Evolutionary conservation across 768 basidiomycete genomes (phyloP).

Genomic region (Lactarius psammicola): DNA sequence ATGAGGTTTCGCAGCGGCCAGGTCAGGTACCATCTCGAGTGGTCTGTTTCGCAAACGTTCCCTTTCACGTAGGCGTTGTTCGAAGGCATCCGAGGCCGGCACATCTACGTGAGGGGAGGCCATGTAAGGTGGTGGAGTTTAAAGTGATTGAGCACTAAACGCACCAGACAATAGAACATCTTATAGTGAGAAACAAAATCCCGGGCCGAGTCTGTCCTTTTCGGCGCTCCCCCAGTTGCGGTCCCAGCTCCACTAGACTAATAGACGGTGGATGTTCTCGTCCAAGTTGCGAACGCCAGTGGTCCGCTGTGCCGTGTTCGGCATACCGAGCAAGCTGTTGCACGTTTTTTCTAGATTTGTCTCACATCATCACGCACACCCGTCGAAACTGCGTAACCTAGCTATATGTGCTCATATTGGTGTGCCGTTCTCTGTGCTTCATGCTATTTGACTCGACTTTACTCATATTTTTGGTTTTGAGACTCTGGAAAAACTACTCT

Average conservation of each 20-base stretch:
- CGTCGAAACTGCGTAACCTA: slow-evolving; percentile 62
- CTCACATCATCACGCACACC: slow-evolving; percentile 35
- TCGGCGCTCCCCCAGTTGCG: not conserved
- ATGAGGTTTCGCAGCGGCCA: slow-evolving; percentile 37
- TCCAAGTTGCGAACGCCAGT: slow-evolving; percentile 13
- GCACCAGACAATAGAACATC: not conserved
- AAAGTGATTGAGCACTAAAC: not conserved
- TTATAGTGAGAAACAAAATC: not conserved
- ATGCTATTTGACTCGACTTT: slow-evolving; percentile 3
- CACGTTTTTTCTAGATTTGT: slow-evolving; percentile 16
- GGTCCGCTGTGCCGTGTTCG: not conserved
- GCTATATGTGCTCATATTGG: slow-evolving; percentile 90
- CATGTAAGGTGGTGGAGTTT: slow-evolving; percentile 2
- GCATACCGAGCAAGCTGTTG: not conserved
- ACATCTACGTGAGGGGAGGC: slow-evolving; percentile 1
- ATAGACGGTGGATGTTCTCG: slow-evolving; percentile 8
- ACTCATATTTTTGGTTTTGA: slow-evolving; percentile 34
- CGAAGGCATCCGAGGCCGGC: slow-evolving; percentile 36
- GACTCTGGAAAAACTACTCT: slow-evolving; percentile 90
- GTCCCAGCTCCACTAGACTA: not conserved
- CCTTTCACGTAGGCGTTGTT: slow-evolving; percentile 47
- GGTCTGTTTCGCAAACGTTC: slow-evolving; percentile 37
- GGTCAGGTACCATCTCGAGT: slow-evolving; percentile 55
- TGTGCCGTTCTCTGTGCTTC: slow-evolving; percentile 34
- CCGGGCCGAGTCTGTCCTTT: not conserved